phyloP scores from a whole-genome alignment of 2,329 filamentous ascomycete genomes.

The Botrytis elliptica region DNA sequence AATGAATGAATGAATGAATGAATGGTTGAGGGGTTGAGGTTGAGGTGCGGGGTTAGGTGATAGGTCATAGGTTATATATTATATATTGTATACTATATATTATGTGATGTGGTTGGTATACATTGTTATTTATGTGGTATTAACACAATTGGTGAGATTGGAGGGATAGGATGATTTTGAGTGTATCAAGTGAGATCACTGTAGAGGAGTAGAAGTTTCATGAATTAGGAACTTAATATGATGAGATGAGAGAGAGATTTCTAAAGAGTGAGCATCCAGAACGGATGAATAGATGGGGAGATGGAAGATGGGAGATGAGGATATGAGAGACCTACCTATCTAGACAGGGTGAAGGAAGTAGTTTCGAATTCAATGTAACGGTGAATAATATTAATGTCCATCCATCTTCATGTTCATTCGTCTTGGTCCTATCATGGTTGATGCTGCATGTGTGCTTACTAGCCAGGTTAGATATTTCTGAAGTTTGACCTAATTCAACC shows the following conservation, averaged over 20 bases:
- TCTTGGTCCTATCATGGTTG: not conserved
- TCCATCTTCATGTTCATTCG: not conserved
- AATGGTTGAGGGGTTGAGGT: not conserved
- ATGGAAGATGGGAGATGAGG: not conserved
- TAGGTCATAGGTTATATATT: not conserved
- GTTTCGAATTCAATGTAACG: constrained; percentile 13
- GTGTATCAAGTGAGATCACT: not conserved
- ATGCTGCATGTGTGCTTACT: constrained; percentile 15
- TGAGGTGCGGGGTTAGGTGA: not conserved
- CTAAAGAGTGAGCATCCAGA: not conserved
- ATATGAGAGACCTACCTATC: not conserved
- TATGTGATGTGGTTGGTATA: not conserved
- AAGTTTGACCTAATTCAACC: not conserved
- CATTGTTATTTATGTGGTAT: not conserved
- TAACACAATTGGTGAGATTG: not conserved
- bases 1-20: not conserved
- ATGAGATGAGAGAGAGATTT: not conserved
- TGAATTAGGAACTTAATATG: not conserved
- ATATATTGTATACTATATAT: not conserved
- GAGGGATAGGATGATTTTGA: not conserved
- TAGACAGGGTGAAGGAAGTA: not conserved
- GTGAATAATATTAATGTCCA: not conserved
- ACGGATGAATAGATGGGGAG: not conserved
- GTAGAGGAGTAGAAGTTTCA: not conserved
- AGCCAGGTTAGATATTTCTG: not conserved